Evolutionary conservation across 73 alveolate species (phyloP), one percentile per base, ranked within the genome.

Genomic region (Diophrys sp.): DNA sequence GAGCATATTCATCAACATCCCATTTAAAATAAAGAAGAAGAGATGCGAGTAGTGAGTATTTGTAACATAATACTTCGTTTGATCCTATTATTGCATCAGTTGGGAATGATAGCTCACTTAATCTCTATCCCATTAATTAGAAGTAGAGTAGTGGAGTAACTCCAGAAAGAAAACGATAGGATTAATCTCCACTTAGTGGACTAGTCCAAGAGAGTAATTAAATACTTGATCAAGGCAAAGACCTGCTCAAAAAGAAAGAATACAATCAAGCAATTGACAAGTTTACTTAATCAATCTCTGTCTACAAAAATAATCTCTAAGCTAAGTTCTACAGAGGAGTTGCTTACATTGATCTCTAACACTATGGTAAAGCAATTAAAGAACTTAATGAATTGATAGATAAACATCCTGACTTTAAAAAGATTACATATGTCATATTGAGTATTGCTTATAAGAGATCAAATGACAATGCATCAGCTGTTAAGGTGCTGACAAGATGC

Each of bases 361-460:
- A 56, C 24, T 74, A 86, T 8, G 30, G 23, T 0, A 73, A 76
- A 54, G 86, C 92, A 0, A 79, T 85, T 28, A 33, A 75, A 34
- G 92, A 85, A 27, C 72, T 85, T 0, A 78, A 55, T 66, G 86
- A 79, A 33, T 27, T 85, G 11, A 33, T 85, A 1, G 82, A 78
- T 24, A 33, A 74, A 11, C 70, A 74, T 71, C 85, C 88, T 0
- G 92, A 85, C 28, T 85, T 62, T 66, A 79, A 80, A 33, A 86
- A 86, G 71, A 73, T 82, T 8, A 70, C 74, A 34, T 79, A 79
- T 55, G 71, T 86, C 8, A 86, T 86, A 2, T 80, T 86, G 0
- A 77, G 89, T 0, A 86, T 86, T 5, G 93, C 89, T 0, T 80
- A 79, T 55, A 86, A 86, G 56, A 67, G 93, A n/a, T 74, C 71